Conservation (phyloP, 768 basidiomycete genomes). For the Termitomyces sp. region DNA sequence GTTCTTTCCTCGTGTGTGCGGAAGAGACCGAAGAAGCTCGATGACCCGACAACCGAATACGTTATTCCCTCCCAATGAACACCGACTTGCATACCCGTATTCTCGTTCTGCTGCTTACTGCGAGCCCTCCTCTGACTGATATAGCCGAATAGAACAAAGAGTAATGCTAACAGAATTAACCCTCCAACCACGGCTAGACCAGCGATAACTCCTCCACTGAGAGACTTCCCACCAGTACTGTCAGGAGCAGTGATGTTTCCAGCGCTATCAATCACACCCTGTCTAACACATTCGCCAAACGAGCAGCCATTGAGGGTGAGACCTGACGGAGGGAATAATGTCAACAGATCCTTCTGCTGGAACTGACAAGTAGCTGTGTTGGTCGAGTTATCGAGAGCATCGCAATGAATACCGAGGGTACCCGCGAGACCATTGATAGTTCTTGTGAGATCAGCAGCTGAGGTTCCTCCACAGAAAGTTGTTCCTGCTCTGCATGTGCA, state of each 20-base stretch:
- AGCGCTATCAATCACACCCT: slow-evolving; percentile 66
- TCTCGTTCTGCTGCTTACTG: slow-evolving; percentile 33
- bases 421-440: slow-evolving; percentile 68
- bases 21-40: slow-evolving; percentile 11
- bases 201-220: slow-evolving; percentile 84
- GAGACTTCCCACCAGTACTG: slow-evolving; percentile 34
- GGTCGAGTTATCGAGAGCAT: slow-evolving; percentile 36
- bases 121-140: slow-evolving; percentile 61
- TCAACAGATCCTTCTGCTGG: slow-evolving; percentile 63
- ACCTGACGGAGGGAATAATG: slow-evolving; percentile 70
- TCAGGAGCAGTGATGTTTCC: slow-evolving; percentile 30
- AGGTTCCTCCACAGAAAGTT: slow-evolving; percentile 67
- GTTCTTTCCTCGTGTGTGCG: slow-evolving; percentile 47
- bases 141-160: slow-evolving; percentile 61
- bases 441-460: slow-evolving; percentile 44
- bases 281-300: slow-evolving; percentile 88
- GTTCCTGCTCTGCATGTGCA: slow-evolving; percentile 73
- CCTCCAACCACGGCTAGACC: slow-evolving; percentile 83
- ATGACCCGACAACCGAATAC: slow-evolving; percentile 50
- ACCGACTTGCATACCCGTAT: slow-evolving; percentile 49
- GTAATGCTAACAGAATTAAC: slow-evolving; percentile 54
- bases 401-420: slow-evolving; percentile 66
- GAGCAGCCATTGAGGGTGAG: slow-evolving; percentile 70
- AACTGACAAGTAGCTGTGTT: slow-evolving; percentile 67
- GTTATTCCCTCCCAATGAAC: slow-evolving; percentile 68